Conservation (phyloP, 257 asterid species). For the Nicotiana benthamiana region DNA sequence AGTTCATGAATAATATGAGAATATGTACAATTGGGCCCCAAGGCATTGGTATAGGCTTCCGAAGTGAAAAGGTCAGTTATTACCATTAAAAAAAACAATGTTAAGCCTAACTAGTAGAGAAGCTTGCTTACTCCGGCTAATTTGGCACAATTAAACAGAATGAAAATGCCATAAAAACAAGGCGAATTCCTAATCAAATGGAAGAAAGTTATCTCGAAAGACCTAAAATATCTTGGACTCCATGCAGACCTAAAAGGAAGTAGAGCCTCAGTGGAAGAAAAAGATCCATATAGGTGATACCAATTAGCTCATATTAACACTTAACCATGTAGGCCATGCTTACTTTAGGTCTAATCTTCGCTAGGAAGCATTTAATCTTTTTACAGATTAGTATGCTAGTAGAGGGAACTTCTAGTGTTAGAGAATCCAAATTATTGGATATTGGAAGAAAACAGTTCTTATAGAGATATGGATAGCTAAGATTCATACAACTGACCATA, state of each 20-base stretch:
- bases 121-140: not conserved
- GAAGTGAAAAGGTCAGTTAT: not conserved
- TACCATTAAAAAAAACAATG: not conserved
- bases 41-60: not conserved
- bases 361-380: not conserved
- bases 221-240: not conserved
- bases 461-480: not conserved
- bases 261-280: not conserved
- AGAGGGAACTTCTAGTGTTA: not conserved
- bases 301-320: not conserved
- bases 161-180: not conserved
- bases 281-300: not conserved
- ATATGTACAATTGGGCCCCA: not conserved
- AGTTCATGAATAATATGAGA: not conserved
- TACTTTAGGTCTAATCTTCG: not conserved
- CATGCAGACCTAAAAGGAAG: not conserved
- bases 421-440: not conserved
- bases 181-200: not conserved
- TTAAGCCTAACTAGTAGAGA: not conserved
- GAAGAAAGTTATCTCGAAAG: not conserved
- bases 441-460: not conserved
- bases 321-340: not conserved
- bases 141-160: not conserved
- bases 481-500: not conserved
- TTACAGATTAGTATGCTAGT: not conserved